Evolutionary conservation across 345 rosid species (phyloP), one percentile per base, ranked within the genome.

Genomic region (Syzygium grande): DNA sequence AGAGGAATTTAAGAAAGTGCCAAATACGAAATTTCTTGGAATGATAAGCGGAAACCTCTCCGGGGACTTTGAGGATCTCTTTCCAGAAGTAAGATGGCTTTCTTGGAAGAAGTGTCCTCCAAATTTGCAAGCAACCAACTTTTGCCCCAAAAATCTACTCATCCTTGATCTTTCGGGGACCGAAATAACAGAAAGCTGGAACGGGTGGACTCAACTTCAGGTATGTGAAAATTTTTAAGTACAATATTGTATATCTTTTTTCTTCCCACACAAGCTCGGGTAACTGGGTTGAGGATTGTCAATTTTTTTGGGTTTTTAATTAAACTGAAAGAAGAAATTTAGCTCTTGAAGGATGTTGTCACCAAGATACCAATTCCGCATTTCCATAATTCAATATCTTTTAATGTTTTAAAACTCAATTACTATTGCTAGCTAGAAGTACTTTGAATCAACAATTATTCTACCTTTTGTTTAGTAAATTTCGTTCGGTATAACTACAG

Each of bases 141-240:
- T 87, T 53, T 27, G 14, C 34, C 85, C 58, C 5, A 55, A 56
- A 7, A 43, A 41, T 25, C 85, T 87, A 4, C 54, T 87, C 43
- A 55, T 87, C 59, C 85, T 80, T 25, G 49, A 78, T 9, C 53
- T 87, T 43, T 54, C 51, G 8, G 6, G 77, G 49, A 80, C 77
- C 11, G 22, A 25, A 29, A 22, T 80, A 13, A 87, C 85, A 25
- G 23, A 38, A 3, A 19, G 4, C n/a, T 80, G 88, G 88, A 54
- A 80, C 12, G 88, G 88, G 41, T 87, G 88, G 88, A 79, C 19
- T 16, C 85, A 78, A 25, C 46, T 87, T 9, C 12, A 79, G 88
- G 88, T 87, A 87, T 63, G 21, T 5, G 13, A 8, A 29, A 63
- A 63, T 14, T 14, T 63, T 29, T 63, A 15, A 2, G 9, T 29